Percentiles rank a stretch among this genome's conserved stretches.
Conservation (phyloP, 1,284 basidiomycete species). For the Schizophyllum amplum region DNA sequence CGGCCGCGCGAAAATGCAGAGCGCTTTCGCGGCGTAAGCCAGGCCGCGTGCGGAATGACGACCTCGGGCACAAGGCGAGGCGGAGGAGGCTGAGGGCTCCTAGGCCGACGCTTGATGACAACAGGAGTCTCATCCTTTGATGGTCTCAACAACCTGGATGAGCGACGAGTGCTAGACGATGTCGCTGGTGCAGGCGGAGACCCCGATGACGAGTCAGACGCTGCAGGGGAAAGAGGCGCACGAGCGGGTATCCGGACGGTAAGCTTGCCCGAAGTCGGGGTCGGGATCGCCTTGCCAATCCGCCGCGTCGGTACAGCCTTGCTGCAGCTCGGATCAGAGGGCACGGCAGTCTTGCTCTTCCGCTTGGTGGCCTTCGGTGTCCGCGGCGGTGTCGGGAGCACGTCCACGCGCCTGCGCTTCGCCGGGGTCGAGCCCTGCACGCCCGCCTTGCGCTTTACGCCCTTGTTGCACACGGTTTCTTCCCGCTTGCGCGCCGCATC, state of each 20-base stretch:
- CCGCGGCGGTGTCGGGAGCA: not conserved
- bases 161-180: not conserved
- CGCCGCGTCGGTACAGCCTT: not conserved
- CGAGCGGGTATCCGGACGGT: not conserved
- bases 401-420: not conserved
- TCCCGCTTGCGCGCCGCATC: slow-evolving; percentile 19
- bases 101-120: not conserved
- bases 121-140: not conserved
- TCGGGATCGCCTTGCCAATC: not conserved
- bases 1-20: not conserved
- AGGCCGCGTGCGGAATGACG: not conserved
- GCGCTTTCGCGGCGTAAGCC: not conserved
- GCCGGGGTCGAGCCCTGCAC: not conserved
- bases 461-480: not conserved
- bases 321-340: not conserved
- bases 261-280: not conserved
- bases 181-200: not conserved
- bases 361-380: not conserved
- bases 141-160: not conserved
- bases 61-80: not conserved
- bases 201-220: too few species aligned
- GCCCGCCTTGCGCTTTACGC: slow-evolving; percentile 9
- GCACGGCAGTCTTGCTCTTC: not conserved
- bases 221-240: not conserved
- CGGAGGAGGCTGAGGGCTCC: not conserved